Evolutionary conservation across 345 rosid species (phyloP).

Genomic region (Arabidopsis thaliana): DNA sequence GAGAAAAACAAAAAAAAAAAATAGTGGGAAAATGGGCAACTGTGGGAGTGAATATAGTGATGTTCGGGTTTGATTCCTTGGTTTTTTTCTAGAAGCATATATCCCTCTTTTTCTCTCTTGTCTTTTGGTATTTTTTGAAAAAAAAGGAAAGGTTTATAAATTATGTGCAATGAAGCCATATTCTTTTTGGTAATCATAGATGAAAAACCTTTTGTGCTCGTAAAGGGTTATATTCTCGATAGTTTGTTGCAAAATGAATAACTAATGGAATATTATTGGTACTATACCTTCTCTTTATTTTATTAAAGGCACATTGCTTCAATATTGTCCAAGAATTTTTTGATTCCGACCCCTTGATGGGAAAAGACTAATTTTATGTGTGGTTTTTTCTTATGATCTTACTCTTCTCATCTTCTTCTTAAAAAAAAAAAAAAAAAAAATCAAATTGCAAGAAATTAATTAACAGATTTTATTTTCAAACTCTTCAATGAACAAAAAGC

Average conservation of each 20-base stretch:
- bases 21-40: conserved; percentile 9
- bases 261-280: conserved; percentile 43
- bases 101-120: conserved; percentile 11
- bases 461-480: background rate
- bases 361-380: conserved; percentile 27
- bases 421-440: too few species aligned
- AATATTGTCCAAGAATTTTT: conserved; percentile 26
- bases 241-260: conserved; percentile 44
- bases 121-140: background rate
- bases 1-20: background rate
- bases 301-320: conserved; percentile 25
- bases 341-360: conserved; percentile 31
- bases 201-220: conserved; percentile 42
- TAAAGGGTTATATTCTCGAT: conserved; percentile 47
- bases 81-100: conserved; percentile 42
- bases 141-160: conserved; percentile 18
- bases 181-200: conserved; percentile 46
- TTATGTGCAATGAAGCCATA: conserved; percentile 32
- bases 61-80: conserved; percentile 37
- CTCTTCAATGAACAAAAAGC: background rate
- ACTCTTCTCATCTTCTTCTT: background rate
- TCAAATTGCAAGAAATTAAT: background rate
- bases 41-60: conserved; percentile 24
- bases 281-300: conserved; percentile 40
- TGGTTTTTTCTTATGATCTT: background rate